Base-by-base conservation (phyloP, 768 basidiomycete genomes). In the Hericium alpestre region DNA sequence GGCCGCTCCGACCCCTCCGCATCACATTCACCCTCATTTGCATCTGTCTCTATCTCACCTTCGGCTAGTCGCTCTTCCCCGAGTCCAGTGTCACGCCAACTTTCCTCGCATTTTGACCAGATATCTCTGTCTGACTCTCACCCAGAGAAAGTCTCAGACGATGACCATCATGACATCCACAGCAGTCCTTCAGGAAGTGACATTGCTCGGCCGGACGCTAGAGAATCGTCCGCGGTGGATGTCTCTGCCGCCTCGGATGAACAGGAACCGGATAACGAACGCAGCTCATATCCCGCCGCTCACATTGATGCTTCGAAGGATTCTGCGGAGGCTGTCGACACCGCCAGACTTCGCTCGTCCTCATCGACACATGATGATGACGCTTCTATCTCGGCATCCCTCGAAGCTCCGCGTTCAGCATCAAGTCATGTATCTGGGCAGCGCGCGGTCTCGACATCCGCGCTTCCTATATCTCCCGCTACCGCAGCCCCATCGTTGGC, bases 401-500 rank as follows among this genome's bases (percentile, higher is more conserved):
- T 56, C 53, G 56, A 48, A 16, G 61, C 61, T 20, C 54, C 52
- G 22, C 60, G 56, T 15, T 53, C 58, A 27, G 63, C 67, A 2
- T 53, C 58, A 32, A 46, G 60, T n/a, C 62, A 65, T 0, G 61
- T 55, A 12, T 52, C 63, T 38, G 64, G 38, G 4, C 48, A 39
- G 23, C 39, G 13, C 12, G 50, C n/a, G 10, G 59, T 51, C 32
- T 46, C 49, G 8, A 56, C 22, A 10, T 16, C 46, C 3, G 40
- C 22, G 38, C 59, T 51, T 53, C 39, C 49, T 2, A 32, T 32
- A 32, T 7, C 68, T 7, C 56, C 65, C 20, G 60, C 66, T 7
- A 60, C 65, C 37, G 69, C 64, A 47, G 66, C 64, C 38, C 69
- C 69, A 32, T 49, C 75, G 6, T 46, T 71, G 4, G 66, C 74